Evolutionary conservation across 2,329 filamentous ascomycete genomes (phyloP).

Genomic region (Nothopassalora personata): DNA sequence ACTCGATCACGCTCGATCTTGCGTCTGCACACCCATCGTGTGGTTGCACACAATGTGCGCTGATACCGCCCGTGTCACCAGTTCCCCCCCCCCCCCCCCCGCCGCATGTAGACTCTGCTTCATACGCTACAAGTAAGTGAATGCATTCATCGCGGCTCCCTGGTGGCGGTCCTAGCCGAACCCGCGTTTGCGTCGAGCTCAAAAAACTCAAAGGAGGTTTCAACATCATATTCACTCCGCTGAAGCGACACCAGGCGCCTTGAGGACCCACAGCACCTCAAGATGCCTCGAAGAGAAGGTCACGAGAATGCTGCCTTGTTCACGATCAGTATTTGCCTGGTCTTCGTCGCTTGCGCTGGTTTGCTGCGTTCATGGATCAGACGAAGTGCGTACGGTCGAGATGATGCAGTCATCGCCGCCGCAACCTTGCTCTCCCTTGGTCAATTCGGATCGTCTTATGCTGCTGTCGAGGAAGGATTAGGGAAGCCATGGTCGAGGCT

Average conservation of each 20-base stretch:
- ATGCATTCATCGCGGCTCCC: neutral
- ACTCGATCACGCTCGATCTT: neutral
- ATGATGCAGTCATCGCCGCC: slow-evolving; percentile 28
- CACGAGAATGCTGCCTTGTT: slow-evolving; percentile 26
- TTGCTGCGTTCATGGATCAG: slow-evolving; percentile 29
- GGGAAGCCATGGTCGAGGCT: slow-evolving; percentile 23
- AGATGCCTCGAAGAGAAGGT: slow-evolving; percentile 23
- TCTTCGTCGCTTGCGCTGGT: slow-evolving; percentile 29
- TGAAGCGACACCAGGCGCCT: slow-evolving; percentile 1
- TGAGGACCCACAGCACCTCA: neutral
- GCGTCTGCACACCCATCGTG: neutral
- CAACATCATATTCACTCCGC: neutral
- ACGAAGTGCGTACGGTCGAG: slow-evolving; percentile 25
- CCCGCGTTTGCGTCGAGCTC: slow-evolving; percentile 6
- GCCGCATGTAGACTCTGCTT: slow-evolving; percentile 1
- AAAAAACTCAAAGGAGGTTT: neutral
- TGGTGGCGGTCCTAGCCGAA: slow-evolving; percentile 1
- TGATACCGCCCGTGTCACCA: neutral
- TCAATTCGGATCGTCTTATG: slow-evolving; percentile 27
- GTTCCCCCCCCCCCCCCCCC: neutral
- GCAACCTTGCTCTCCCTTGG: slow-evolving; percentile 28
- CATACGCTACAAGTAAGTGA: slow-evolving; percentile 2
- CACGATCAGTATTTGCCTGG: slow-evolving; percentile 30
- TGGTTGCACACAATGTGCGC: slow-evolving; percentile 4
- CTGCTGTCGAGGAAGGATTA: slow-evolving; percentile 25